These are phyloP conservation scores for Nemania diffusa DNA, from an alignment of 2,329 filamentous ascomycete species.

Conservation along the genomic window DNA sequence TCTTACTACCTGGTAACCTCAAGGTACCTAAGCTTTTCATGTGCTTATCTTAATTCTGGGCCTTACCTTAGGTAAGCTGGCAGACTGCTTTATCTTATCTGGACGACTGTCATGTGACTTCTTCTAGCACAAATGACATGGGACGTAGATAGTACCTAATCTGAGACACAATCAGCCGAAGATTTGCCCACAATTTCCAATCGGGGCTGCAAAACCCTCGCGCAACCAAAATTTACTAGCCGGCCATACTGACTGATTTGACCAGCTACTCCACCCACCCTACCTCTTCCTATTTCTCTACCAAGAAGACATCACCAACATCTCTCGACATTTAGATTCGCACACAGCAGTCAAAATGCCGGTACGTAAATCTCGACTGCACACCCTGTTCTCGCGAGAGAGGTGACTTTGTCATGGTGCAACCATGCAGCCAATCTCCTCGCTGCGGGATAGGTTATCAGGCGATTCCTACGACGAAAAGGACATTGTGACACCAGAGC, in stretches of 20 bases:
- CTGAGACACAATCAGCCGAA: conserved; percentile 34
- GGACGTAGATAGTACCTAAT: not conserved
- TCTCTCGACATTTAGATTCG: conserved; percentile 52
- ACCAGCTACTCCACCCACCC: conserved; percentile 42
- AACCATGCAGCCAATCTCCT: not conserved
- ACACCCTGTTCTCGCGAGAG: not conserved
- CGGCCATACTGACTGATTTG: conserved; percentile 39
- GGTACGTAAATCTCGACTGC: conserved; percentile 47
- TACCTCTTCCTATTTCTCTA: conserved; percentile 30
- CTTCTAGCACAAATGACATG: no score
- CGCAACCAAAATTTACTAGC: conserved; percentile 45
- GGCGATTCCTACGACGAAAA: not conserved
- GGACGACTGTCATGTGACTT: conserved; percentile 12
- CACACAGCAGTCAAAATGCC: conserved; percentile 55
- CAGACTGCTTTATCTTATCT: not conserved
- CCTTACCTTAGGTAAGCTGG: not conserved
- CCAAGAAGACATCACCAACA: conserved; percentile 44
- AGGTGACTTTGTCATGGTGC: not conserved
- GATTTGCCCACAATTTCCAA: conserved; percentile 45
- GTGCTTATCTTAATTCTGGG: not conserved
- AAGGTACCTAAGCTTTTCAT: not conserved
- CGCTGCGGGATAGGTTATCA: not conserved
- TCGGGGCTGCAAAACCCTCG: conserved; percentile 50
- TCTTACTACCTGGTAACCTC: not conserved
- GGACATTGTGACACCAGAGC: conserved; percentile 20